Conservation (phyloP, 306 rosid species). For the Hippophae rhamnoides region DNA sequence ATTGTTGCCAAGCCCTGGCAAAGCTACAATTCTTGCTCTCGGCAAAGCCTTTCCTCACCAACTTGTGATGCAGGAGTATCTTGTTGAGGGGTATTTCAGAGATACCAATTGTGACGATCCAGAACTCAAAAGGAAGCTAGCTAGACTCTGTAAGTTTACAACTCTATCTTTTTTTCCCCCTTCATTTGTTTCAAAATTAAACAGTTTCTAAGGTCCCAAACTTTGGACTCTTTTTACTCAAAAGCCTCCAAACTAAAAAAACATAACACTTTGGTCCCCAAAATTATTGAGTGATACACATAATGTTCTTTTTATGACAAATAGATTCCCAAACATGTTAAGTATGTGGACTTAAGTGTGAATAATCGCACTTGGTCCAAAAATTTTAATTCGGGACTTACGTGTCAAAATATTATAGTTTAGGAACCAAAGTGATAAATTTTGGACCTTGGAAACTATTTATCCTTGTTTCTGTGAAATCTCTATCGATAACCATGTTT, state of each 20-base stretch:
- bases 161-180: not conserved
- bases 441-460: too few relatives aligned
- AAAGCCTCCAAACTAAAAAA: too few relatives aligned
- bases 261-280: too few relatives aligned
- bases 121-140: slow-evolving; percentile 66
- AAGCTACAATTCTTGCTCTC: slow-evolving; percentile 72
- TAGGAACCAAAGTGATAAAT: too few relatives aligned
- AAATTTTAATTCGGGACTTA: too few relatives aligned
- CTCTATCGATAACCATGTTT: not conserved
- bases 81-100: slow-evolving; percentile 84
- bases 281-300: too few relatives aligned
- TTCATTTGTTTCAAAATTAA: not conserved
- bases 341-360: too few relatives aligned
- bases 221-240: not conserved
- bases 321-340: too few relatives aligned
- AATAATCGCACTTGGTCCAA: too few relatives aligned
- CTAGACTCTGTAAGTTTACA: slow-evolving; percentile 61
- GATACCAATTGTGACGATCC: slow-evolving; percentile 80
- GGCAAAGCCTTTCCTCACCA: slow-evolving; percentile 97
- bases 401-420: too few relatives aligned
- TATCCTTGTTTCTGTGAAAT: too few relatives aligned
- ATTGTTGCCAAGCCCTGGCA: slow-evolving; percentile 43
- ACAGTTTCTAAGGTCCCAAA: not conserved
- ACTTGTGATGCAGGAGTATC: slow-evolving; percentile 80
- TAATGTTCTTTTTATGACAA: too few relatives aligned